A percentile compares a stretch with the other conserved stretches of the same genome.
Evolutionary conservation across 108 stramenopile species (phyloP).

Genomic region (Pseudonitzschia multiseries): DNA sequence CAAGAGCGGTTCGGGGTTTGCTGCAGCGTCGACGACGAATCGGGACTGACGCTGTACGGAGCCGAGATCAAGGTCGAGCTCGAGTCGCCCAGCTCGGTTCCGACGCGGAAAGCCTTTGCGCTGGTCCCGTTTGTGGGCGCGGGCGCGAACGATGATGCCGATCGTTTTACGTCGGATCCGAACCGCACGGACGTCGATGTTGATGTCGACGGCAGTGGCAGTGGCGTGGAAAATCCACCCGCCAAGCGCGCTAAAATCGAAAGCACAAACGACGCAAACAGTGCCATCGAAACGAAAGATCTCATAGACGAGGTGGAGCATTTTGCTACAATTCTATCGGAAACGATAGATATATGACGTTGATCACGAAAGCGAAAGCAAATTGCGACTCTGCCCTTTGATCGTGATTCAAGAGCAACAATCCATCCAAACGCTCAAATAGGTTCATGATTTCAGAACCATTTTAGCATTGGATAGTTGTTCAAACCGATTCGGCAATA

Average conservation of each 20-base stretch:
- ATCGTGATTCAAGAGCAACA: too few species aligned
- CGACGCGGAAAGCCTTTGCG: slow-evolving; percentile 4
- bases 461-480: too few species aligned
- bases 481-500: too few species aligned
- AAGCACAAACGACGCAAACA: not conserved
- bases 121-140: not conserved
- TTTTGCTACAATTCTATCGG: slow-evolving; percentile 27
- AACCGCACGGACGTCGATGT: not conserved
- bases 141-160: not conserved
- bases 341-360: slow-evolving; percentile 21
- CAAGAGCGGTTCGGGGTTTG: slow-evolving; percentile 70
- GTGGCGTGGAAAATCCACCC: not conserved
- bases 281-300: slow-evolving; percentile 1
- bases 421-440: too few species aligned
- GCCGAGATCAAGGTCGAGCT: slow-evolving; percentile 49
- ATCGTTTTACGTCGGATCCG: not conserved
- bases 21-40: slow-evolving; percentile 40
- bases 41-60: slow-evolving; percentile 49
- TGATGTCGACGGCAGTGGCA: too few species aligned
- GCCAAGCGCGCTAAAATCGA: slow-evolving; percentile 17
- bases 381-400: too few species aligned
- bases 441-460: too few species aligned
- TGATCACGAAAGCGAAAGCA: not conserved
- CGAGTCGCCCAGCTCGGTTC: slow-evolving; percentile 47
- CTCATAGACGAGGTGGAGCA: slow-evolving; percentile 30